Evolutionary conservation across 2,329 filamentous ascomycete genomes (phyloP), one percentile per base, ranked within the genome.

Genomic region (Xylariales sp.): DNA sequence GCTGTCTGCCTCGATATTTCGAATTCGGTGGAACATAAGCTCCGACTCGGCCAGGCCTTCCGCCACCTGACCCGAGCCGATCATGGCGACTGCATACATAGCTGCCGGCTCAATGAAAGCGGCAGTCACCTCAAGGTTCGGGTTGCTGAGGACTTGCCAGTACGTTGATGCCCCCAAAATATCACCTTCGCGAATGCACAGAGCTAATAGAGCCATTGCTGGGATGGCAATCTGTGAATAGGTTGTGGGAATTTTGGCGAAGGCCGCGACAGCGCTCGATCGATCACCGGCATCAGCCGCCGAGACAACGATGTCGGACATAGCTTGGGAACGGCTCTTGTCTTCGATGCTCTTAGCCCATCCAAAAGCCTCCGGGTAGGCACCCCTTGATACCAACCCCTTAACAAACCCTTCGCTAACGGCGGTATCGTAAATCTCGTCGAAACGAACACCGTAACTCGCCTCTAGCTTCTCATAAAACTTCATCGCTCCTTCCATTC

Each of bases 81-180:
- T 91, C 79, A 98, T 85, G 55, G 94, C 93, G 65, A 97, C 89
- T 14, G 92, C 89, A 76, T 95, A 97, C 93, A 97, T 97, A 65
- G 93, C 89, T 12, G 93, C 91, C 30, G 94, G 92, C 81, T 97
- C 94, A 69, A 97, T 91, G 79, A 97, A 91, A 39, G 89, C 83
- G 62, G 85, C 78, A 12, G 87, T 86, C 41, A 89, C 85, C 59
- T 85, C 83, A 75, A 88, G 84, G 66, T 89, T 86, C 1, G 89
- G 85, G 46, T 83, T 86, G 70, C 86, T 89, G 62, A 97, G 83
- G 64, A 92, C 84, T 61, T 89, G 86, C 94, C 95, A 97, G 82
- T 93, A 95, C 71, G 90, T 86, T 71, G 91, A 87, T 58, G 94
- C 94, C 63, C 89, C 87, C 30, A 90, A 84, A 66, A 97, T 88